These are phyloP conservation scores for Grammothele lineata DNA, from an alignment of 768 basidiomycete species.

Conservation along the genomic window DNA sequence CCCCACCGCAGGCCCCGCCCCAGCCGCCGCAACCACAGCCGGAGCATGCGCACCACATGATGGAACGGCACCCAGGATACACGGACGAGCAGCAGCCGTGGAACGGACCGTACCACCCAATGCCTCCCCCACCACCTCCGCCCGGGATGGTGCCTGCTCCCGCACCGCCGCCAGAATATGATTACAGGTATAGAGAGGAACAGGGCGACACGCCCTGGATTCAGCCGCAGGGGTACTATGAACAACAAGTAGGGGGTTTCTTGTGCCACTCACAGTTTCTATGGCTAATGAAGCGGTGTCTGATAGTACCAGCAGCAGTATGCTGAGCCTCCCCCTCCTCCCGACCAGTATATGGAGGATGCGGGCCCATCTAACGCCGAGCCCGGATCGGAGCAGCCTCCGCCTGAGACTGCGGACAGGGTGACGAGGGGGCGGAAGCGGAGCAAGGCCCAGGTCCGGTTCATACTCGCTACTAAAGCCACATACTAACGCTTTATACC, in stretches of 20 bases:
- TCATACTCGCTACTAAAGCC: not conserved
- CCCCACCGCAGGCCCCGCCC: slow-evolving; percentile 1
- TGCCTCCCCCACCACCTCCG: slow-evolving; percentile 26
- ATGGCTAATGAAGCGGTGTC: no score
- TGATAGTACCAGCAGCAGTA: slow-evolving; percentile 53
- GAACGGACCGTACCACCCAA: slow-evolving; percentile 49
- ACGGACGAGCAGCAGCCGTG: slow-evolving; percentile 44
- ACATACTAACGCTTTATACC: not conserved
- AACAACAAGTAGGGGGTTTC: slow-evolving; percentile 18
- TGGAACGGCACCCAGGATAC: slow-evolving; percentile 42
- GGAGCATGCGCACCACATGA: slow-evolving; percentile 37
- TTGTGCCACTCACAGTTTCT: no score
- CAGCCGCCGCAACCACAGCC: slow-evolving; percentile 4
- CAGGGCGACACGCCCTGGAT: slow-evolving; percentile 26
- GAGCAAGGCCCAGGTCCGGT: slow-evolving; percentile 48
- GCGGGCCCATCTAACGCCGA: slow-evolving; percentile 42
- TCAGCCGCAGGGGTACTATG: slow-evolving; percentile 4
- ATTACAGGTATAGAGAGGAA: slow-evolving; percentile 63
- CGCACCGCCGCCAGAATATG: slow-evolving; percentile 38
- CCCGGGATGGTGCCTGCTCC: slow-evolving; percentile 42
- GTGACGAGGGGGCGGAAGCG: slow-evolving; percentile 68
- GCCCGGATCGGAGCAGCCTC: slow-evolving; percentile 29
- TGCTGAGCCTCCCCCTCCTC: slow-evolving; percentile 41
- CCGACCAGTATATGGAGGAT: slow-evolving; percentile 56
- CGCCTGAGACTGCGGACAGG: slow-evolving; percentile 28